Conservation (phyloP, 179 eudicot genomes). For the Corrigiola litoralis region DNA sequence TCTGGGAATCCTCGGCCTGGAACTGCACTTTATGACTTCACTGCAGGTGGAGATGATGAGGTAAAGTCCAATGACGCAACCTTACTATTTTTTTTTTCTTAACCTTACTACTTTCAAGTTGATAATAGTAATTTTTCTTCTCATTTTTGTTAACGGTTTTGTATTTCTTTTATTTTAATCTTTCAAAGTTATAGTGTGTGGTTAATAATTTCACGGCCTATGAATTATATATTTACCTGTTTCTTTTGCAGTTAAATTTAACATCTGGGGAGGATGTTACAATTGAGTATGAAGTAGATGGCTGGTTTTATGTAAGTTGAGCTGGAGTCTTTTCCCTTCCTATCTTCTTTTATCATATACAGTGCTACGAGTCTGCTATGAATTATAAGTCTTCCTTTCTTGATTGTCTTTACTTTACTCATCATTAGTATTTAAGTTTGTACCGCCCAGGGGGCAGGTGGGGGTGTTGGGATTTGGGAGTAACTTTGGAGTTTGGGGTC, state of each 20-base stretch:
- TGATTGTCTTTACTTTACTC: too few relatives aligned
- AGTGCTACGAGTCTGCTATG: too few relatives aligned
- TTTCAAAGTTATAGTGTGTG: not conserved
- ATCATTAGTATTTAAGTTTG: too few relatives aligned
- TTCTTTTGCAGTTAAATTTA: slow-evolving; percentile 64
- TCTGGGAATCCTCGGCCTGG: slow-evolving; percentile 64
- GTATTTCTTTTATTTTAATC: not conserved
- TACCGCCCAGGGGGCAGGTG: too few relatives aligned
- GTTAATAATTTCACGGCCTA: not conserved
- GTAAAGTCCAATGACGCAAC: slow-evolving; percentile 33
- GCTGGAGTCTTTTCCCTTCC: not conserved
- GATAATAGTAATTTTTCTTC: not conserved
- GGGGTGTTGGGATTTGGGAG: too few relatives aligned
- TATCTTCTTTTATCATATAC: not conserved
- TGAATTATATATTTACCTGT: not conserved
- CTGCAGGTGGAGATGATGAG: slow-evolving; percentile 99
- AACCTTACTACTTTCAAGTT: not conserved
- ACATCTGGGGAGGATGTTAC: slow-evolving; percentile 93
- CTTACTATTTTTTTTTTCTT: not conserved
- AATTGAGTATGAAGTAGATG: slow-evolving; percentile 94
- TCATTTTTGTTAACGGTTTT: not conserved
- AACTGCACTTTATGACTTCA: slow-evolving; percentile 89
- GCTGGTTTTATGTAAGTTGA: slow-evolving; percentile 96
- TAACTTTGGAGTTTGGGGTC: too few relatives aligned
- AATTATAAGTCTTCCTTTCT: not conserved